These are phyloP conservation scores for Rhizophora apiculata DNA, from an alignment of 345 rosid genomes.

Conservation along the genomic window DNA sequence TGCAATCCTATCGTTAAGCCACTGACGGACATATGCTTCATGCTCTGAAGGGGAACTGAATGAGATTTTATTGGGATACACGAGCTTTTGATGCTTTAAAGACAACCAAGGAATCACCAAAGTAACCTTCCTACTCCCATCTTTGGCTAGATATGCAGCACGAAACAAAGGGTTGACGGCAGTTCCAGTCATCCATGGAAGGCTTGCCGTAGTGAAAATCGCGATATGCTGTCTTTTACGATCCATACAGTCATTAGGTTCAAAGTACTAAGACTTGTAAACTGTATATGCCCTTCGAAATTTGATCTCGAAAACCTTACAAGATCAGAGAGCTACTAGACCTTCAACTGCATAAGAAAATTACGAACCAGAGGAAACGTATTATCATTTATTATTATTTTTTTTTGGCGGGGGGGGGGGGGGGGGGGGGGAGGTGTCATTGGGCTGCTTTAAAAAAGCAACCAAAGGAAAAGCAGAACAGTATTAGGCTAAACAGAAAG, in stretches of 20 bases:
- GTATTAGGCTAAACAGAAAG: too few species aligned
- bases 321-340: not conserved
- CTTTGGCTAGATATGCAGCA: conserved; percentile 86
- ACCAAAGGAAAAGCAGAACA: too few species aligned
- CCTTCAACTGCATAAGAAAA: conserved; percentile 2
- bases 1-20: conserved; percentile 75
- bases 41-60: conserved; percentile 72
- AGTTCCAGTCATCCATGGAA: conserved; percentile 99
- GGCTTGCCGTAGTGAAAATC: conserved; percentile 86
- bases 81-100: conserved; percentile 59
- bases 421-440: too few species aligned
- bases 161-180: conserved; percentile 95
- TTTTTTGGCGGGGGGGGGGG: too few species aligned
- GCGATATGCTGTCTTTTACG: conserved; percentile 55
- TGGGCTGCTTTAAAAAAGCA: too few species aligned
- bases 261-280: not conserved
- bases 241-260: conserved; percentile 49
- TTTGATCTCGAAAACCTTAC: not conserved
- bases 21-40: conserved; percentile 57
- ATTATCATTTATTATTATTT: not conserved
- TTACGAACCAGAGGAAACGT: not conserved
- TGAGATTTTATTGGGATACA: conserved; percentile 55
- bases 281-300: not conserved
- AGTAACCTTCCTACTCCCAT: conserved; percentile 58
- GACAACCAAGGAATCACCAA: conserved; percentile 97